Base-by-base conservation (phyloP, 306 rosid species). In the Macrotyloma uniflorum region DNA sequence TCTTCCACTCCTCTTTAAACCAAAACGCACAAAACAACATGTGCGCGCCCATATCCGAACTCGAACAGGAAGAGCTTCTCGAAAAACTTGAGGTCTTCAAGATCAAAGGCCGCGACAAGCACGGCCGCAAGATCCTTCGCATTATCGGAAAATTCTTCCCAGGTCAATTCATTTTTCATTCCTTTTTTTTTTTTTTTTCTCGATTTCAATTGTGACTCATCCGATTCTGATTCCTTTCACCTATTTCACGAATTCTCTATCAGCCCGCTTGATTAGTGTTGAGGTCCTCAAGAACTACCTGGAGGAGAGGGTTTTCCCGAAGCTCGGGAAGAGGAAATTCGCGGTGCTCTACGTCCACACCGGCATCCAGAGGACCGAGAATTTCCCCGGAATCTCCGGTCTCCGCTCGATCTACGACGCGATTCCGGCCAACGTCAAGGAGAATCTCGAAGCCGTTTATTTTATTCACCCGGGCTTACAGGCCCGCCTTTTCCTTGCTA, bases 401-500 rank as follows among this genome's bases (percentile, higher is more conserved):
- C 79, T 95, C 42, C 86, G 98, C 35, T 87, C 87, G 10, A 86
- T 95, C 85, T 90, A 95, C 87, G 98, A 95, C 16, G 89, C 96
- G 16, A 88, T 92, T 64, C 96, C 98, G 80, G 49, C 80, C 61
- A 61, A 63, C 83, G 96, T 95, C 4, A 93, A 85, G 72, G 90
- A 80, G 57, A 95, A 95, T 83, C 93, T 95, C 0, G 90, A 89
- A 62, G 90, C 97, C 0, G 92, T 94, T 10, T 94, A 88, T 72
- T 90, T 94, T 6, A 83, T 94, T 24, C 98, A 94, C 33, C 97
- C 98, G 0, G 98, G 89, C 15, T 80, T 92, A 0, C 98, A 94
- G 72, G 70, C 98, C 22, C 85, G 97, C 26, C 97, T 94, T 70
- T 94, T 94, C 79, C 90, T 94, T 63, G 97, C 98, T 65, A 94